phyloP scores from a whole-genome alignment of 1,284 basidiomycete genomes.

The Ceratobasidium sp. region DNA sequence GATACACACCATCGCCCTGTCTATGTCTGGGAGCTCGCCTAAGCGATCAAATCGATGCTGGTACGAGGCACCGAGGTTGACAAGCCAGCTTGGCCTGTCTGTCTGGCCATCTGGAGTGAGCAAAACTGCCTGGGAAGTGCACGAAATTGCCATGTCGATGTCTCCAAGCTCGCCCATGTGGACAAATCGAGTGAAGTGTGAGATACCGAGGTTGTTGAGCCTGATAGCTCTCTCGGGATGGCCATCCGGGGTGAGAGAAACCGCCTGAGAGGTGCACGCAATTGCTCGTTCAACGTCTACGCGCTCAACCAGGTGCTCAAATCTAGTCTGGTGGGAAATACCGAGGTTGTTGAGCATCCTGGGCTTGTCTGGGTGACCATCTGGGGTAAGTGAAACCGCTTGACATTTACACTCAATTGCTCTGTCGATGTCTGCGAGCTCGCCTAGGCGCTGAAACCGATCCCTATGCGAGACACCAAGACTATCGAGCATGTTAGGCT shows the following conservation, averaged over 20 bases:
- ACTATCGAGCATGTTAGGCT: no score
- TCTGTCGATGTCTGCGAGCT: neutral
- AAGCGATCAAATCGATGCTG: neutral
- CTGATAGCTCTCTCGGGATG: neutral
- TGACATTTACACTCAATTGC: no score
- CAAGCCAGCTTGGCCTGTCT: neutral
- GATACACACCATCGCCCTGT: neutral
- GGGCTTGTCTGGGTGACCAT: no score
- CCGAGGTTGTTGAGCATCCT: no score
- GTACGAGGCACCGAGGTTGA: constrained; percentile 3
- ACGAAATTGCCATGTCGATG: neutral
- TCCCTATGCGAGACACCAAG: no score
- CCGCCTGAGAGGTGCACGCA: neutral
- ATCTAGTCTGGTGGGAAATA: no score
- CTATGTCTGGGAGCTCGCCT: no score
- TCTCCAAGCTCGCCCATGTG: neutral
- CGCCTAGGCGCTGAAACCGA: no score
- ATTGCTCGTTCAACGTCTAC: no score
- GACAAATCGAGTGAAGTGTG: neutral
- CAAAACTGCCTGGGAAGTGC: neutral
- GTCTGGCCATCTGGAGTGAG: constrained; percentile 6
- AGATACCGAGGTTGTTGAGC: constrained; percentile 1
- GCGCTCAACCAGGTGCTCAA: no score
- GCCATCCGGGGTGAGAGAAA: neutral
- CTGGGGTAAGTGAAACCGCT: no score